phyloP scores from a whole-genome alignment of 1,284 basidiomycete species.

The Butyriboletus appendiculatus region DNA sequence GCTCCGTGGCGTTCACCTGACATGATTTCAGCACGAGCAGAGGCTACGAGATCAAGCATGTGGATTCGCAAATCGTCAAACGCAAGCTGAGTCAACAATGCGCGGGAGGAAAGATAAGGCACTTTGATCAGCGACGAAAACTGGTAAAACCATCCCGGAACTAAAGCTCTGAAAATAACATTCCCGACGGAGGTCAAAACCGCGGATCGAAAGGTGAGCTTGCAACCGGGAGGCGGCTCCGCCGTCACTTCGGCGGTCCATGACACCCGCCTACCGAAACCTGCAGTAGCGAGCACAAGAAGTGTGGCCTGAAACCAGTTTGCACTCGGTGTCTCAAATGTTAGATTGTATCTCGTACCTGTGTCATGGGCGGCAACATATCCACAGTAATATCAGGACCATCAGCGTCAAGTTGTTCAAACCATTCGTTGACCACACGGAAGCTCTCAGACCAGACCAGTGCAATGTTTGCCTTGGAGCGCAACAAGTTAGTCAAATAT shows the following conservation, averaged over 20 bases:
- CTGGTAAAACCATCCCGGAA: slow-evolving; percentile 35
- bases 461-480: slow-evolving; percentile 41
- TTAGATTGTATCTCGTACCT: slow-evolving; percentile 19
- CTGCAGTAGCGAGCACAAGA: slow-evolving; percentile 43
- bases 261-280: slow-evolving; percentile 41
- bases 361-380: slow-evolving; percentile 31
- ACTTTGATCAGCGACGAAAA: slow-evolving; percentile 34
- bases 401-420: slow-evolving; percentile 37
- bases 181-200: slow-evolving; percentile 32
- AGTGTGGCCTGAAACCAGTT: slow-evolving; percentile 36
- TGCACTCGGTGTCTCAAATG: neutral
- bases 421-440: slow-evolving; percentile 46
- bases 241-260: slow-evolving; percentile 33
- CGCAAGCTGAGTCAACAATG: slow-evolving; percentile 27
- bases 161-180: slow-evolving; percentile 34
- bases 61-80: slow-evolving; percentile 40
- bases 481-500: neutral
- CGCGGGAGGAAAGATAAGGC: slow-evolving; percentile 37
- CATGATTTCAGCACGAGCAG: slow-evolving; percentile 36
- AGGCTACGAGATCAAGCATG: slow-evolving; percentile 41
- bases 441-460: slow-evolving; percentile 47
- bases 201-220: slow-evolving; percentile 37
- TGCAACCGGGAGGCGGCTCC: slow-evolving; percentile 33
- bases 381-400: slow-evolving; percentile 29
- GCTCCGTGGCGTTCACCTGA: slow-evolving; percentile 27